Conservation (phyloP, 306 rosid genomes). For the Quercus mongolica region DNA sequence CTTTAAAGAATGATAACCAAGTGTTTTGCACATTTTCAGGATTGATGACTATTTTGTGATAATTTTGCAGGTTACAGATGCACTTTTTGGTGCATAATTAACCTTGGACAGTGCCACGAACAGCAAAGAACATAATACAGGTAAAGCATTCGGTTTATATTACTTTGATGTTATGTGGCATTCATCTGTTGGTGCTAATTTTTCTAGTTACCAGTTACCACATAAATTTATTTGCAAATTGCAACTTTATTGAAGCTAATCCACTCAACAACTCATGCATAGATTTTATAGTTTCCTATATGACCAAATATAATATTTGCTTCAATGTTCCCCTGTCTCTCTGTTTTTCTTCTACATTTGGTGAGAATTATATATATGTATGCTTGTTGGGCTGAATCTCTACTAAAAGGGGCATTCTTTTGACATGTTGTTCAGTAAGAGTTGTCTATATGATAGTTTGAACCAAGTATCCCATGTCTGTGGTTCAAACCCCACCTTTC, state of each 20-base stretch:
- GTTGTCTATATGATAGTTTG: not conserved
- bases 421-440: not conserved
- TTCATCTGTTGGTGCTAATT: too few relatives aligned
- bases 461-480: not conserved
- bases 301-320: not conserved
- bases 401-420: not conserved
- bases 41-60: constrained; percentile 13
- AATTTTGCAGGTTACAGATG: constrained; percentile 29
- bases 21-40: not conserved
- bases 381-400: not conserved
- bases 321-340: not conserved
- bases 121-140: too few relatives aligned
- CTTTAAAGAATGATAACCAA: not conserved
- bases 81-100: constrained; percentile 10
- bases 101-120: too few relatives aligned
- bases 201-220: too few relatives aligned
- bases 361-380: not conserved
- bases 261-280: not conserved
- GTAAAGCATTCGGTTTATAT: too few relatives aligned
- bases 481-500: not conserved
- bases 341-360: not conserved
- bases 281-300: not conserved
- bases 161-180: too few relatives aligned
- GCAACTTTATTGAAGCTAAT: not conserved
- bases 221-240: not conserved